These are phyloP conservation scores for Saccharomycopsis malanga DNA, from an alignment of 805 yeast species.

Conservation along the genomic window DNA sequence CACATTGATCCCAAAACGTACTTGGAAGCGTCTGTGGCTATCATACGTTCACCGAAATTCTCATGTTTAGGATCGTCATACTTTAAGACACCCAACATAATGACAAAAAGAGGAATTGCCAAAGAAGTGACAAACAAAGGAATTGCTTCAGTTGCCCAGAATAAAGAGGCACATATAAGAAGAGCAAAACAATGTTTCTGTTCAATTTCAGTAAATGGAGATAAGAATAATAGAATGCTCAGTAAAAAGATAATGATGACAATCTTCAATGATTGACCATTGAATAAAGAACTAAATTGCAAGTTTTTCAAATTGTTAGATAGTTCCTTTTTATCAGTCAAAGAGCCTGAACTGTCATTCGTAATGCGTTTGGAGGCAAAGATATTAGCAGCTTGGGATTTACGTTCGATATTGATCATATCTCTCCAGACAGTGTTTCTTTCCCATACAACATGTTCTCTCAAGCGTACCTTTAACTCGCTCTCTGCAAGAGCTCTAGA, in stretches of 20 bases:
- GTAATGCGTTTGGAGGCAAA: conserved; percentile 20
- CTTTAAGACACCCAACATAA: conserved; percentile 60
- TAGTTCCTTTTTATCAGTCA: not conserved
- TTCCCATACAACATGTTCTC: conserved; percentile 97
- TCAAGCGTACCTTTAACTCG: conserved; percentile 42
- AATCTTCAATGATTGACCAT: conserved; percentile 8
- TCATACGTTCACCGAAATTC: conserved; percentile 38
- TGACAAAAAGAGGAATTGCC: conserved; percentile 74
- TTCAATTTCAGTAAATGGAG: conserved; percentile 49
- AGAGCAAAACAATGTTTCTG: conserved; percentile 81
- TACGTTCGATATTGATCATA: conserved; percentile 84
- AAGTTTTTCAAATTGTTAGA: not conserved
- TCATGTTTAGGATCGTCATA: conserved; percentile 30
- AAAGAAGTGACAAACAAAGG: conserved; percentile 89
- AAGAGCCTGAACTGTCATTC: not conserved
- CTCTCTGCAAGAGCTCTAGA: conserved; percentile 37
- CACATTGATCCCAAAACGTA: conserved; percentile 85
- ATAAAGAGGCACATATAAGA: conserved; percentile 67
- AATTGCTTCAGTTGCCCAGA: conserved; percentile 95
- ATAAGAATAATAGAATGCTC: conserved; percentile 34
- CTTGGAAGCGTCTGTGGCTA: conserved; percentile 59
- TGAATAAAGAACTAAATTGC: conserved; percentile 1
- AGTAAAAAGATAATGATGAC: conserved; percentile 32
- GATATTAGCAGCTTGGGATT: conserved; percentile 65
- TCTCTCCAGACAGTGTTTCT: conserved; percentile 97